Conservation (phyloP, 768 basidiomycete species). For the Auricularia heimuer region DNA sequence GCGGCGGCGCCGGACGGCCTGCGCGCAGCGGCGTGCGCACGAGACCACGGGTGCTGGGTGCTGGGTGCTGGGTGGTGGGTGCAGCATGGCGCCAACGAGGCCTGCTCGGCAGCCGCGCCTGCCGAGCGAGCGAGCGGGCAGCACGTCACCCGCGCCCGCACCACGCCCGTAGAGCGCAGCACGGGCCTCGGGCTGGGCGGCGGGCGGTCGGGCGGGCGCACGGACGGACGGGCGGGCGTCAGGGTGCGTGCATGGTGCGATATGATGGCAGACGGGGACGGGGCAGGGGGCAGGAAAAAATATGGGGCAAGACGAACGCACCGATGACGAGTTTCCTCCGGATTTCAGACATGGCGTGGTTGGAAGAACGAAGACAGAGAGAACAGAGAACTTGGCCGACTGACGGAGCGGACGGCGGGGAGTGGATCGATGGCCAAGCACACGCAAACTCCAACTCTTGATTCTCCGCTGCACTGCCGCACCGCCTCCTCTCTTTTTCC, state of each 20-base stretch:
- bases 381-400: not conserved
- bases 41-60: not conserved
- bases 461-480: too few species aligned
- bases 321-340: slow-evolving; percentile 92
- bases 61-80: not conserved
- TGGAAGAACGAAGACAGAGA: not conserved
- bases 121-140: not conserved
- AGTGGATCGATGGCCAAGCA: not conserved
- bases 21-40: not conserved
- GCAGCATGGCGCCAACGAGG: not conserved
- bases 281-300: too few species aligned
- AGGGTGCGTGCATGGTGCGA: too few species aligned
- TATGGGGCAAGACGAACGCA: not conserved
- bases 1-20: too few species aligned
- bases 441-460: not conserved
- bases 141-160: too few species aligned
- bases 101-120: not conserved
- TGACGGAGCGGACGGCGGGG: not conserved
- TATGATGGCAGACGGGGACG: too few species aligned
- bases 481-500: too few species aligned
- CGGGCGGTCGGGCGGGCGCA: too few species aligned
- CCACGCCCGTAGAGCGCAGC: too few species aligned
- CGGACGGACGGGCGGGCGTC: too few species aligned
- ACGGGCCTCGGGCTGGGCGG: too few species aligned
- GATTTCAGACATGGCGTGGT: slow-evolving; percentile 77